Conservation (phyloP, 2,329 filamentous ascomycete species). For the Trichophyton verrucosum region DNA sequence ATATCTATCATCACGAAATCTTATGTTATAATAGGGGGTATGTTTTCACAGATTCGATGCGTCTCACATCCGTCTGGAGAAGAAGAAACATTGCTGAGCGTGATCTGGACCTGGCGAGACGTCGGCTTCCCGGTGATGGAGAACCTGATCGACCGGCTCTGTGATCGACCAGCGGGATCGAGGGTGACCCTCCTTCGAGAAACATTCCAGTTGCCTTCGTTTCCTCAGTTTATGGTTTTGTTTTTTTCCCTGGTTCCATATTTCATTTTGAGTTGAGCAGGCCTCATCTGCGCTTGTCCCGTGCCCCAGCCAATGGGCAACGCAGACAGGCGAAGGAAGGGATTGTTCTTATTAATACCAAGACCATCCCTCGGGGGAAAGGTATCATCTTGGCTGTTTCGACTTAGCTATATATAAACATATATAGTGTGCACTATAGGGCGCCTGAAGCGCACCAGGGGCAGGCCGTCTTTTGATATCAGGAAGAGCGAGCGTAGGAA, state of each 20-base stretch:
- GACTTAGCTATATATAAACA: background rate
- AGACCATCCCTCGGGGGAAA: background rate
- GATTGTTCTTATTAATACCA: background rate
- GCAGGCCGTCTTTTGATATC: background rate
- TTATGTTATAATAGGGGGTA: background rate
- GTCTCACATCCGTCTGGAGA: background rate
- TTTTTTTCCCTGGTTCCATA: background rate
- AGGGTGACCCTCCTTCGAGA: background rate
- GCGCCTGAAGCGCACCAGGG: background rate
- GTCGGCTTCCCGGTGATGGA: background rate
- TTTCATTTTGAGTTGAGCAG: background rate
- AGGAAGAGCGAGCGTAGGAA: background rate
- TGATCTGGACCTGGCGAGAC: background rate
- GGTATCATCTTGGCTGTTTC: background rate
- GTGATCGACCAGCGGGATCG: background rate
- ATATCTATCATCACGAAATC: background rate
- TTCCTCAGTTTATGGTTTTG: background rate
- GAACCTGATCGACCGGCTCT: background rate
- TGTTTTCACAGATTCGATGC: background rate
- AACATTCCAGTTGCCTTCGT: background rate
- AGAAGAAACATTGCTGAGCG: background rate
- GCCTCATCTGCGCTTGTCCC: background rate
- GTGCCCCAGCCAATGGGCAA: background rate
- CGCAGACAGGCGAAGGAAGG: background rate
- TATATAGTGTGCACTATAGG: background rate